A percentile compares a stretch with the other conserved stretches of the same genome.
These are phyloP conservation scores for Lactarius quietus DNA, from an alignment of 768 basidiomycete genomes.

Conservation along the genomic window DNA sequence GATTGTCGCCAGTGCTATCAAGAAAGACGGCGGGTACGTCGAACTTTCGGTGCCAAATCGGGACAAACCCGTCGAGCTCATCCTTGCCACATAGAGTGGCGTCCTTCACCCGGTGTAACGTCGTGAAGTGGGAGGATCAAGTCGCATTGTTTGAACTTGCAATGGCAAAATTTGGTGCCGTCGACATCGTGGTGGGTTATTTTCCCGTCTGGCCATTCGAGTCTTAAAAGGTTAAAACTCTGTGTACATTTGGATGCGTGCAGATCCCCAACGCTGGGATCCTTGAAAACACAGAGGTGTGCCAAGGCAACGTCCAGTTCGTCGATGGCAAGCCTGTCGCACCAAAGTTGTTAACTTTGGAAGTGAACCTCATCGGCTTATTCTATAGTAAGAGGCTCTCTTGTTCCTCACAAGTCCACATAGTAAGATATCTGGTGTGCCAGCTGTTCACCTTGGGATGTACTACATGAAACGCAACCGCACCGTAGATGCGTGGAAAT, in stretches of 20 bases:
- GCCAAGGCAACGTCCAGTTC: constrained; percentile 14
- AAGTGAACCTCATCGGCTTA: constrained; percentile 48
- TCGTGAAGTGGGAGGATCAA: constrained; percentile 52
- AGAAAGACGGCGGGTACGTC: constrained; percentile 43
- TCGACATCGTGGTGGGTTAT: constrained; percentile 49
- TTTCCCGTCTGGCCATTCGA: too few species aligned
- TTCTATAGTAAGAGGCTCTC: constrained; percentile 42
- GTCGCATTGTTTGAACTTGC: constrained; percentile 50
- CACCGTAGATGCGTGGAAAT: constrained; percentile 41
- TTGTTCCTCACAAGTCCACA: not conserved
- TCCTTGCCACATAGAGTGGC: constrained; percentile 30
- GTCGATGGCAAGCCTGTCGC: constrained; percentile 41
- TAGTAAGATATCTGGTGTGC: not conserved
- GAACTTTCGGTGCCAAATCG: too few species aligned
- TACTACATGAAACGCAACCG: constrained; percentile 45
- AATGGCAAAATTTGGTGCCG: constrained; percentile 42
- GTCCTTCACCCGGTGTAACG: constrained; percentile 44
- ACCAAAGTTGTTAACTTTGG: constrained; percentile 43
- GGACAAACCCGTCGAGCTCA: not conserved
- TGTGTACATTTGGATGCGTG: not conserved
- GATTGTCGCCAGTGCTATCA: constrained; percentile 41
- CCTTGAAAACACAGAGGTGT: constrained; percentile 33
- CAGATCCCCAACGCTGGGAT: constrained; percentile 50
- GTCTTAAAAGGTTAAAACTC: too few species aligned
- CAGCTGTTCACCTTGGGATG: constrained; percentile 48